Base-by-base conservation (phyloP, 2,329 filamentous ascomycete genomes). In the Trichoderma sp. region DNA sequence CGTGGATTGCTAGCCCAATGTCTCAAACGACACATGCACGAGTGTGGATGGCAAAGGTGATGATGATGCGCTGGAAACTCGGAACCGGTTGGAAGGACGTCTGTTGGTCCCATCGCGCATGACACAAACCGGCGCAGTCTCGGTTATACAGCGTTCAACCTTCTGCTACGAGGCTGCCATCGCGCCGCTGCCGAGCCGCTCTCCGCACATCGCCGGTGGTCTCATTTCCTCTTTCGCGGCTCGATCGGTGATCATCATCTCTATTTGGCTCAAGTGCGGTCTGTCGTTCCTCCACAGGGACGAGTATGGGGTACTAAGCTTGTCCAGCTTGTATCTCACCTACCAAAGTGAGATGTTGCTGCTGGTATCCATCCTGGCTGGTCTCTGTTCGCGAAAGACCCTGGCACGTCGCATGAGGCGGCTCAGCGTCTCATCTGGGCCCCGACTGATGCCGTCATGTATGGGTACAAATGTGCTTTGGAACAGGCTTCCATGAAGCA, bases 171-270 rank as follows among this genome's bases (percentile, higher is more conserved):
- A 63, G 60, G 60, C 60, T 63, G 60, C 50, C 41, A 48, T 54
- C 28, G 24, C 34, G 41, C 58, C 47, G 57, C 48, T 55, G 60
- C 56, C 56, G 56, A 47, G 43, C 56, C 44, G 56, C 45, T 55
- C 55, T 65, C 63, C 63, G 63, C 56, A 45, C 45, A 44, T 56
- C 54, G 34, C 62, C 54, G 62, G 34, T 60, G 47, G 43, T 34
- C 48, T 65, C 41, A 59, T 65, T 65, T 59, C 56, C 56, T 60
- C 48, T 60, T 59, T 65, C 9, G 55, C 28, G 30, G 19, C 39
- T 47, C 41, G 63, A 65, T 65, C 63, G 63, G 63, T 65, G 63
- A 65, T 65, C 63, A 52, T 65, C 56, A 65, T 65, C 63, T 65
- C 63, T 65, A 28, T 65, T 58, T 41, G 55, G 60, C 28, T 55